These are phyloP conservation scores for Colletotrichum kahawae DNA, from an alignment of 2,329 filamentous ascomycete species.

Conservation along the genomic window DNA sequence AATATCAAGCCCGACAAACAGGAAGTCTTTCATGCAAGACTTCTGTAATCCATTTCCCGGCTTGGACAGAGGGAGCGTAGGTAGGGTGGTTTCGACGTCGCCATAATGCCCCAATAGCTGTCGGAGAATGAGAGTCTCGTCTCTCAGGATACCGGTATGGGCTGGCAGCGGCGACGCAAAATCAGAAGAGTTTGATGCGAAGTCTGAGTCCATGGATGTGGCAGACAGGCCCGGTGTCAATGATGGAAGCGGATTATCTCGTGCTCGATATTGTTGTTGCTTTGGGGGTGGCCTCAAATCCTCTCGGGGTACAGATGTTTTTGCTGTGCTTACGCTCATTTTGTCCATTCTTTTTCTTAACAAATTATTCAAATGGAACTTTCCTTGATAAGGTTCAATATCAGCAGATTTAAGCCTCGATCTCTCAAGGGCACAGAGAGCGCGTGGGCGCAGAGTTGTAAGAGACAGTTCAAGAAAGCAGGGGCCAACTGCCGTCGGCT, in stretches of 20 bases:
- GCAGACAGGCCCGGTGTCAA: not conserved
- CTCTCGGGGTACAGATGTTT: not conserved
- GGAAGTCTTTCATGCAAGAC: conserved; percentile 9
- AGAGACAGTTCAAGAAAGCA: not conserved
- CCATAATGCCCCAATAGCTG: conserved; percentile 1
- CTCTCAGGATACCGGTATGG: conserved; percentile 15
- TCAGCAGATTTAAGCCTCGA: not conserved
- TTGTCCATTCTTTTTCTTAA: not conserved
- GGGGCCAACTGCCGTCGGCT: not conserved
- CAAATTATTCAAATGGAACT: not conserved
- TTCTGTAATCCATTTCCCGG: not conserved
- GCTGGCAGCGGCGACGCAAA: not conserved
- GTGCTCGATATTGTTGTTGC: not conserved
- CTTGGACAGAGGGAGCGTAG: not conserved
- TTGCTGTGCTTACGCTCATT: not conserved
- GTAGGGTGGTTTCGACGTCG: not conserved
- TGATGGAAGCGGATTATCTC: not conserved
- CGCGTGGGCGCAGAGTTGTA: not conserved
- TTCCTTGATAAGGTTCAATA: not conserved
- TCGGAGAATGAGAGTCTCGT: conserved; percentile 12
- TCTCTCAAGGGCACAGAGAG: not conserved
- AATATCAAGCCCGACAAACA: conserved; percentile 18
- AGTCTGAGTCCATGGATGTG: not conserved
- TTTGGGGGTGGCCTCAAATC: not conserved
- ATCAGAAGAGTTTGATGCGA: not conserved